Percentiles rank a stretch among this genome's conserved stretches.
These are phyloP conservation scores for Russula olivacea DNA, from an alignment of 768 basidiomycete species.

Conservation along the genomic window DNA sequence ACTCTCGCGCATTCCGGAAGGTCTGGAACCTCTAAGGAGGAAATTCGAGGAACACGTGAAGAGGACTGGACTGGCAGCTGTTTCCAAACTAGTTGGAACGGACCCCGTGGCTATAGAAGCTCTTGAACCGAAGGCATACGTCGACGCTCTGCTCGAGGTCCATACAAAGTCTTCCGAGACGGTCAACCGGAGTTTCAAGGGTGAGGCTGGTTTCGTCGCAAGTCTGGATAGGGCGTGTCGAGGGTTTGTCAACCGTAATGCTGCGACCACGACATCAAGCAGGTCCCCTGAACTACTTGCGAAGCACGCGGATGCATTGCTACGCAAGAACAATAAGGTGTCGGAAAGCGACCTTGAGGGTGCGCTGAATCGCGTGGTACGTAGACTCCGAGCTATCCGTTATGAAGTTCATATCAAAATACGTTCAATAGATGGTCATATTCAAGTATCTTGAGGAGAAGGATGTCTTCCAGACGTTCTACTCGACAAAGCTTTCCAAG, in stretches of 20 bases:
- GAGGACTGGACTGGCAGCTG: constrained; percentile 75
- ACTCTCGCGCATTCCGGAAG: constrained; percentile 84
- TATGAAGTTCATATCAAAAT: background rate
- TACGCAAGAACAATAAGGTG: constrained; percentile 94
- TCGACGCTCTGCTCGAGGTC: constrained; percentile 86
- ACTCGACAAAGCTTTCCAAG: constrained; percentile 88
- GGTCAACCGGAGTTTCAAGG: constrained; percentile 81
- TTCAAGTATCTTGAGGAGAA: constrained; percentile 99
- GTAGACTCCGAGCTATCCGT: constrained; percentile 29
- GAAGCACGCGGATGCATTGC: constrained; percentile 81
- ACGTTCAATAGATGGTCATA: constrained; percentile 69
- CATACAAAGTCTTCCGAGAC: constrained; percentile 89
- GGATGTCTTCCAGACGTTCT: constrained; percentile 98
- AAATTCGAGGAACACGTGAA: constrained; percentile 96
- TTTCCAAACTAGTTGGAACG: constrained; percentile 59
- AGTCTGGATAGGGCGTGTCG: constrained; percentile 92
- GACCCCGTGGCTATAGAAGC: constrained; percentile 51
- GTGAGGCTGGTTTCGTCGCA: constrained; percentile 90
- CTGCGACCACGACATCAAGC: constrained; percentile 73
- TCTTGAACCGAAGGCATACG: constrained; percentile 89
- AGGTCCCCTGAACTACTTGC: constrained; percentile 91
- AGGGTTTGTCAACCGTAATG: constrained; percentile 92
- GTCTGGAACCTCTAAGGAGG: constrained; percentile 84
- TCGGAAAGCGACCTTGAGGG: constrained; percentile 86
- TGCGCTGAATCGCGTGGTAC: constrained; percentile 83